Percentiles rank a stretch among this genome's conserved stretches.
Evolutionary conservation across 345 rosid genomes (phyloP).

Genomic region (Euphorbia pulcherrima): DNA sequence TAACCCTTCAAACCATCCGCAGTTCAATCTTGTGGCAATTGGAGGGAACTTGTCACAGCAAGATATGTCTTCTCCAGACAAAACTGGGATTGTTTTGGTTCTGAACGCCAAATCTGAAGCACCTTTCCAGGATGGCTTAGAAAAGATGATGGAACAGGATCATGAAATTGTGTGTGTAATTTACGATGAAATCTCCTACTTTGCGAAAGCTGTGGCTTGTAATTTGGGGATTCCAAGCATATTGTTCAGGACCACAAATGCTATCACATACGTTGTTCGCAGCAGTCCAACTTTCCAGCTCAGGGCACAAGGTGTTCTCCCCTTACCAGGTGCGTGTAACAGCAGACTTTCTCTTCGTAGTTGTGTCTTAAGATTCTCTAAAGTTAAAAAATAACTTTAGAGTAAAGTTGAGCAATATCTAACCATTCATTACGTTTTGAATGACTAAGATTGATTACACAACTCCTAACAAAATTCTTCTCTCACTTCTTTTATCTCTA

Average conservation of each 20-base stretch:
- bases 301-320: constrained; percentile 25
- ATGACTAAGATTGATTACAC: too few species aligned
- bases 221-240: constrained; percentile 41
- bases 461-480: too few species aligned
- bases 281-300: constrained; percentile 14
- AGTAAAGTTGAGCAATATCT: too few species aligned
- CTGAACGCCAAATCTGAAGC: constrained; percentile 38
- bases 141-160: constrained; percentile 1
- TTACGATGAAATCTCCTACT: constrained; percentile 45
- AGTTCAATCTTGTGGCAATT: too few species aligned
- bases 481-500: too few species aligned
- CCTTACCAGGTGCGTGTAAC: constrained; percentile 40
- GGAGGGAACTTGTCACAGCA: constrained; percentile 22
- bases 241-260: constrained; percentile 28
- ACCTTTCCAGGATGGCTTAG: constrained; percentile 29
- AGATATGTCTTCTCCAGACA: constrained; percentile 17
- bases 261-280: constrained; percentile 27
- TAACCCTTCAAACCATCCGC: too few species aligned
- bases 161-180: constrained; percentile 38
- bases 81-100: constrained; percentile 11
- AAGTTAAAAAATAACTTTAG: too few species aligned
- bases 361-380: too few species aligned
- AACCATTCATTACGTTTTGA: too few species aligned
- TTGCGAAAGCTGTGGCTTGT: constrained; percentile 35
- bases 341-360: too few species aligned